Percentiles rank a stretch among this genome's conserved stretches.
phyloP scores from a whole-genome alignment of 371 early-diverging fungal species.

The Mucor piriformis region DNA sequence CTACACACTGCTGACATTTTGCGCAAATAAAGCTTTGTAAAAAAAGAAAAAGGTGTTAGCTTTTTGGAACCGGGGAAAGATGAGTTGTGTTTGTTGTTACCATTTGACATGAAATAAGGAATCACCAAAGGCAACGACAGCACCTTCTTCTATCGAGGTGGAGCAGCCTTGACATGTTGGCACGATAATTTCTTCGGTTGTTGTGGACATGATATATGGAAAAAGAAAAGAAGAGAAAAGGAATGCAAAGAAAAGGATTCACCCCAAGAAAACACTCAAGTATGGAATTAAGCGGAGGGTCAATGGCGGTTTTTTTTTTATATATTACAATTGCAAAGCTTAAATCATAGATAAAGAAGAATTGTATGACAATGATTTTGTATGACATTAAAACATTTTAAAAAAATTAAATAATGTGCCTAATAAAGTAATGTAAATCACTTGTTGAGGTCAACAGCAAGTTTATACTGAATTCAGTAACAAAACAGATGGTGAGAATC shows the following conservation, averaged over 20 bases:
- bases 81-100: constrained; percentile 42
- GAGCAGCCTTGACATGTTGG: constrained; percentile 69
- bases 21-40: constrained; percentile 68
- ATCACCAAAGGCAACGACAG: constrained; percentile 80
- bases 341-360: not conserved
- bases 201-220: not conserved
- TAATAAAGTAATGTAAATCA: constrained; percentile 5
- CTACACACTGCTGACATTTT: constrained; percentile 71
- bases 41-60: constrained; percentile 23
- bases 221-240: not conserved
- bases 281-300: not conserved
- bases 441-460: not conserved
- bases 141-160: constrained; percentile 73
- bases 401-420: not conserved
- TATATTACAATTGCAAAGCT: not conserved
- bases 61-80: not conserved
- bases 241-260: not conserved
- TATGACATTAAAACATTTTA: constrained; percentile 3
- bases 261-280: not conserved
- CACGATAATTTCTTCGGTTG: constrained; percentile 14
- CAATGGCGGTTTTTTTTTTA: not conserved
- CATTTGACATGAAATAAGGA: constrained; percentile 83
- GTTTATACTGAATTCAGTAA: too few relatives aligned
- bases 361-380: not conserved
- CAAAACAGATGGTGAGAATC: too few relatives aligned